phyloP scores from a whole-genome alignment of 805 yeast genomes.

The Starmerella powellii region DNA sequence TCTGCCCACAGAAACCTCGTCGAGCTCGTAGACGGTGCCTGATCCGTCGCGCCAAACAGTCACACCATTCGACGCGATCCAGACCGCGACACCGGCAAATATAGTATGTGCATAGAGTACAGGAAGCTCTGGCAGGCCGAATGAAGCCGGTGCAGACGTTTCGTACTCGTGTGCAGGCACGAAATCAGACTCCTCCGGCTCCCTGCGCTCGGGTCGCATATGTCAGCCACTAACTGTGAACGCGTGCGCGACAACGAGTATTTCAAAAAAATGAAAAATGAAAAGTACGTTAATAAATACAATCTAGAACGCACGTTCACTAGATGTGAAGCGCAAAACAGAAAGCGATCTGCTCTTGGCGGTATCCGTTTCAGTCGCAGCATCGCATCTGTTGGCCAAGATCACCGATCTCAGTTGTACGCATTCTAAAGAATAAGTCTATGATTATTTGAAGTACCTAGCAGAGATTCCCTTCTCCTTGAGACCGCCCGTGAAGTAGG shows the following conservation, averaged over 20 bases:
- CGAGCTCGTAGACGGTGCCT: slow-evolving; percentile 2
- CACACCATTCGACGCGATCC: slow-evolving; percentile 24
- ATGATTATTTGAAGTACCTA: slow-evolving; percentile 24
- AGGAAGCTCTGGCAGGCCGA: slow-evolving; percentile 28
- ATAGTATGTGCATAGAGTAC: slow-evolving; percentile 21
- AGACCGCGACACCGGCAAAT: slow-evolving; percentile 9
- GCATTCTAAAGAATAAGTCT: too few species aligned
- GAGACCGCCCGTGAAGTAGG: slow-evolving; percentile 17
- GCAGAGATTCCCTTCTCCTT: slow-evolving; percentile 21
- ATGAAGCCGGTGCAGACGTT: slow-evolving; percentile 27
- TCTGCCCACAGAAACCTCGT: not conserved
- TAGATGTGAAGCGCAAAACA: too few species aligned
- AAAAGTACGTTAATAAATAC: too few species aligned
- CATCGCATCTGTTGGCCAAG: too few species aligned
- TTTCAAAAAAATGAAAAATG: not conserved
- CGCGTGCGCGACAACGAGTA: not conserved
- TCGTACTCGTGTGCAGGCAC: slow-evolving; percentile 25
- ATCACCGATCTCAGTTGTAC: too few species aligned
- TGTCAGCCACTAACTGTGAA: too few species aligned
- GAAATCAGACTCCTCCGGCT: slow-evolving; percentile 23
- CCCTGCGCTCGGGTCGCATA: slow-evolving; percentile 13
- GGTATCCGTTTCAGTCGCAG: too few species aligned
- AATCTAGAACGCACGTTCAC: too few species aligned
- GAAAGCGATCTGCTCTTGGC: too few species aligned
- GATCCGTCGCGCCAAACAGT: slow-evolving; percentile 20